Base-by-base conservation (phyloP, 2,329 filamentous ascomycete genomes). In the Stachybotrys elegans region DNA sequence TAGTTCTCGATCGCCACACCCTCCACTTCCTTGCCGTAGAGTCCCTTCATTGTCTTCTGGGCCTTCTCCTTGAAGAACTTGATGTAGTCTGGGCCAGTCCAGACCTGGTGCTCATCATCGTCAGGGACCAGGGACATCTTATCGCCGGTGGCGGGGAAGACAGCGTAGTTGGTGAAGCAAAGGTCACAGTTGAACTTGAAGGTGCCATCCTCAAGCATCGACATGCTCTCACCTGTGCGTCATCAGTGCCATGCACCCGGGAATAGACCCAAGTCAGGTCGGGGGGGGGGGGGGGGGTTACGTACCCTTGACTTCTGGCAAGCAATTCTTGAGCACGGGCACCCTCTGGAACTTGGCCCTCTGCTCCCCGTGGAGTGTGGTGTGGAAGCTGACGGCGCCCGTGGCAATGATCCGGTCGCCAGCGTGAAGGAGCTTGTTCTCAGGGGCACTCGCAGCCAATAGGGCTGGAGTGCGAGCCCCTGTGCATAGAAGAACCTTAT, bases 141-240 rank as follows among this genome's bases (percentile, higher is more conserved):
- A 47, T 73, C 68, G 2, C 75, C 75, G 2, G 72, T 73, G 3
- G 61, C 43, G 1, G 72, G 69, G 48, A 70, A 68, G 0, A 60
- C 62, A 20, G 69, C 57, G 6, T 69, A 75, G 54, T 82, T 81
- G 32, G 70, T 77, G 54, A 83, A 76, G 43, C 76, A 79, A 17
- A 72, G 69, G 40, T 80, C 70, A 53, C 78, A 79, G 46, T 79
- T 82, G 63, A 81, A 80, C 57, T 84, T 84, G 46, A 84, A 67
- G 3, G 75, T 63, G 2, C 74, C 71, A 23, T 73, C 63, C 4
- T 58, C 50, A 8, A 73, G 73, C 13, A 68, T 69, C 7, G 65
- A 69, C 65, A 70, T 69, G 40, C 65, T 63, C 51, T 70, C 67
- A 19, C 66, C 66, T 69, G 50, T 40, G 11, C 12, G 27, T 3